phyloP scores from a whole-genome alignment of 176 grass and related monocot genomes.

The Saccharum spontaneum region DNA sequence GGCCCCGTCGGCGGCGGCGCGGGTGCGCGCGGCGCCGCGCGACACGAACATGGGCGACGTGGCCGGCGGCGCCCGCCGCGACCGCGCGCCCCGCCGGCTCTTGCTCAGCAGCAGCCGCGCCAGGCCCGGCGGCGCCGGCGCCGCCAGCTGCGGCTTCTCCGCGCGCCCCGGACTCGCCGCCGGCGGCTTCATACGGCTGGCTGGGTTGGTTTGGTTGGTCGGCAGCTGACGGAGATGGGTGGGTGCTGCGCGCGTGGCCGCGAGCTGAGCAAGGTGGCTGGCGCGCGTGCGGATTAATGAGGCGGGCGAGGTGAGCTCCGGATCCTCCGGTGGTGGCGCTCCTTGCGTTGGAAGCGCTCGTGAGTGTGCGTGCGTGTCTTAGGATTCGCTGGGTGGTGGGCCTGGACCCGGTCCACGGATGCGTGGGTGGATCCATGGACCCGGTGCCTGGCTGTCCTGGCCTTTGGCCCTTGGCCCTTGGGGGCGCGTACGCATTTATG shows the following conservation, averaged over 20 bases:
- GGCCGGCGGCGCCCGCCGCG: constrained; percentile 36
- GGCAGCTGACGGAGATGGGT: too few species aligned
- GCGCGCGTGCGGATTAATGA: not conserved
- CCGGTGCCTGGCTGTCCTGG: too few species aligned
- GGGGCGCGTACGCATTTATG: too few species aligned
- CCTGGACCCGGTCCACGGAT: constrained; percentile 15
- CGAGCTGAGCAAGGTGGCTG: too few species aligned
- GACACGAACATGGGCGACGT: constrained; percentile 60
- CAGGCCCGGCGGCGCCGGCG: constrained; percentile 45
- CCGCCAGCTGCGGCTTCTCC: constrained; percentile 48
- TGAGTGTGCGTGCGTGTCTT: constrained; percentile 21
- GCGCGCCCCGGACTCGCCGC: constrained; percentile 52
- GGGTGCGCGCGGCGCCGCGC: constrained; percentile 12
- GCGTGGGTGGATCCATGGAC: not conserved
- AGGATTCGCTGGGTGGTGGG: constrained; percentile 29
- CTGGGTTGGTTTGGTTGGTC: too few species aligned
- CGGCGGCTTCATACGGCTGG: constrained; percentile 32
- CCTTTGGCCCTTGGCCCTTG: too few species aligned
- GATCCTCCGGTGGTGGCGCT: too few species aligned
- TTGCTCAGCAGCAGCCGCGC: constrained; percentile 62
- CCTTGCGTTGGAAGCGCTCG: not conserved
- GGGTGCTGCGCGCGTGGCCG: too few species aligned
- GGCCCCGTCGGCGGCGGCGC: constrained; percentile 44
- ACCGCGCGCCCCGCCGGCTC: constrained; percentile 46
- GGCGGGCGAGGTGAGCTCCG: too few species aligned